Percentiles rank a stretch among this genome's conserved stretches.
Evolutionary conservation across 371 early-diverging fungal genomes (phyloP).

Genomic region (Mortierella sp.): DNA sequence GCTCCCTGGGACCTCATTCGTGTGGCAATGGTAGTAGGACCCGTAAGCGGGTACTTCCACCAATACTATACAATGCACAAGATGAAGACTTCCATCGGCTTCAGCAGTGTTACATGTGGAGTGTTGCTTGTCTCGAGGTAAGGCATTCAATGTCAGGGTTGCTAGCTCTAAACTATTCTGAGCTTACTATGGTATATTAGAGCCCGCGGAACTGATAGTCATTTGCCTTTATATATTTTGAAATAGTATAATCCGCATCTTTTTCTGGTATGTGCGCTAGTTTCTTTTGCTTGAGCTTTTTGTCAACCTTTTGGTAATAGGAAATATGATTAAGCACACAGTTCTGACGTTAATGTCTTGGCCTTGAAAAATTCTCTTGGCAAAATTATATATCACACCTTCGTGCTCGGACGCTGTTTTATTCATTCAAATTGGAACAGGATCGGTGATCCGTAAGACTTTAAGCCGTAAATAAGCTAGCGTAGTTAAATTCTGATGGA

Average conservation of each 20-base stretch:
- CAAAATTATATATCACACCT: not conserved
- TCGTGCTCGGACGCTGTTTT: not conserved
- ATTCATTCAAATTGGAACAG: constrained; percentile 9
- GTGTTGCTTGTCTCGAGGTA: constrained; percentile 59
- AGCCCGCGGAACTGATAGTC: not conserved
- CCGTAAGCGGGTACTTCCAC: constrained; percentile 57
- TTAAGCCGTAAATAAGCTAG: not conserved
- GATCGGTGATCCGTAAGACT: constrained; percentile 56
- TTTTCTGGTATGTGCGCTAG: constrained; percentile 63
- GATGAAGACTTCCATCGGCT: constrained; percentile 57
- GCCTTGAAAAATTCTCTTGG: constrained; percentile 2
- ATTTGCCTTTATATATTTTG: not conserved
- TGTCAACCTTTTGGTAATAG: no score
- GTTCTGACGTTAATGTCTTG: no score
- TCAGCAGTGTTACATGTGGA: constrained; percentile 60
- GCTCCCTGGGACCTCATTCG: constrained; percentile 49
- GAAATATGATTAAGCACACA: no score
- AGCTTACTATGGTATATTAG: not conserved
- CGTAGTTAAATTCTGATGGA: not conserved
- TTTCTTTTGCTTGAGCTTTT: no score
- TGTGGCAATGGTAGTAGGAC: constrained; percentile 55
- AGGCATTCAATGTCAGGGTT: not conserved
- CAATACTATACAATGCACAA: constrained; percentile 57
- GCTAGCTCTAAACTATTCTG: not conserved
- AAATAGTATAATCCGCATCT: constrained; percentile 67